Conservation (phyloP, 2,329 filamentous ascomycete genomes). For the Salinomyces thailandicus region DNA sequence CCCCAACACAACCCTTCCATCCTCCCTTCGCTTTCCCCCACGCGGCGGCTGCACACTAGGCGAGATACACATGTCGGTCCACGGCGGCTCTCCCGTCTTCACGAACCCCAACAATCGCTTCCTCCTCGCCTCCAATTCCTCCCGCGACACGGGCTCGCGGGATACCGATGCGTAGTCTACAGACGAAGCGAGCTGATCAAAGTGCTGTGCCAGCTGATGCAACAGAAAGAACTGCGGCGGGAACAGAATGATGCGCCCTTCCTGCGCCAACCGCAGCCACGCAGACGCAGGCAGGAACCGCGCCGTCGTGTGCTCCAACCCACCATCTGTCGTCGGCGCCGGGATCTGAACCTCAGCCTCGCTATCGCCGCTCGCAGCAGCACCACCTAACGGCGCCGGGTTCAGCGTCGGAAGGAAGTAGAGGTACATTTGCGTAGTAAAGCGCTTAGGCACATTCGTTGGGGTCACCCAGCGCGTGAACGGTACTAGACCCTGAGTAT, state of each 20-base stretch:
- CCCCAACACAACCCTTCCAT: conserved; percentile 42
- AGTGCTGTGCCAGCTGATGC: conserved; percentile 33
- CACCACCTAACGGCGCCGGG: conserved; percentile 25
- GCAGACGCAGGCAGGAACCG: conserved; percentile 58
- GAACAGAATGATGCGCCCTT: conserved; percentile 68
- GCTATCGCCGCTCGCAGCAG: conserved; percentile 4
- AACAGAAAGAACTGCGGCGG: conserved; percentile 79
- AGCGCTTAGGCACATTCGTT: conserved; percentile 58
- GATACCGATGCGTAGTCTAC: conserved; percentile 23
- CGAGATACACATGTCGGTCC: conserved; percentile 35
- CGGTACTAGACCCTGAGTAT: conserved; percentile 60
- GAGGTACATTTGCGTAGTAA: conserved; percentile 94
- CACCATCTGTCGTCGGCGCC: conserved; percentile 60
- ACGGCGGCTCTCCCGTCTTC: conserved; percentile 29
- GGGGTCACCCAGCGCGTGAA: conserved; percentile 94
- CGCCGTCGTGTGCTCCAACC: conserved; percentile 62
- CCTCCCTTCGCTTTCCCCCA: conserved; percentile 31
- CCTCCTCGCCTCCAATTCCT: conserved; percentile 41
- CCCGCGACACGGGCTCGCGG: conserved; percentile 14
- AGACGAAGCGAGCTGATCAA: conserved; percentile 20
- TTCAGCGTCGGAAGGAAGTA: conserved; percentile 60
- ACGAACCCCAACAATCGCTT: conserved; percentile 47
- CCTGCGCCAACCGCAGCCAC: conserved; percentile 57
- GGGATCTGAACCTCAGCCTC: conserved; percentile 49
- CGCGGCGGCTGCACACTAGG: conserved; percentile 29